Percentiles rank a stretch among this genome's conserved stretches.
phyloP scores from a whole-genome alignment of 176 grass and related monocot species.

The Oryza officinalis region DNA sequence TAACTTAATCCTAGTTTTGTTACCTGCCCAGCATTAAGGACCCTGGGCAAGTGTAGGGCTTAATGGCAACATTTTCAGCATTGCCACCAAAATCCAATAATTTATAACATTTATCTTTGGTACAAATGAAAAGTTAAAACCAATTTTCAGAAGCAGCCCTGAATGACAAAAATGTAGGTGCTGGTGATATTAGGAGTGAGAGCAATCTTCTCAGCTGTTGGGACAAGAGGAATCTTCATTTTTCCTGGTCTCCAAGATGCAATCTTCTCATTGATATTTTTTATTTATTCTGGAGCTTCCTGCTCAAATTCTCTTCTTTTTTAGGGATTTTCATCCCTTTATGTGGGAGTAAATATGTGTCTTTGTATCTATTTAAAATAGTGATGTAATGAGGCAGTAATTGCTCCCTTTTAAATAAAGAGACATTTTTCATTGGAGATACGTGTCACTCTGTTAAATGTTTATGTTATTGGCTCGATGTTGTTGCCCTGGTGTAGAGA shows the following conservation, averaged over 20 bases:
- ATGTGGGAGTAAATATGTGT: slow-evolving; percentile 33
- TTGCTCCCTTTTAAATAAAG: not conserved
- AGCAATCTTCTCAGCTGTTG: not conserved
- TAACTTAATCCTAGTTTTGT: slow-evolving; percentile 38
- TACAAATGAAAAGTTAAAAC: slow-evolving; percentile 18
- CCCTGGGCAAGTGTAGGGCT: slow-evolving; percentile 21
- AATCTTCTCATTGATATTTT: slow-evolving; percentile 28
- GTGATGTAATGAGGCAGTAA: not conserved
- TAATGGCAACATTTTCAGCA: slow-evolving; percentile 47
- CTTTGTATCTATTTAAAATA: slow-evolving; percentile 11
- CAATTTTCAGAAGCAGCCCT: slow-evolving; percentile 30
- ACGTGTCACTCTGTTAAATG: not conserved
- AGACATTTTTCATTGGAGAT: slow-evolving; percentile 19
- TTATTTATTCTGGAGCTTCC: not conserved
- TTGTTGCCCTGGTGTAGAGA: not conserved
- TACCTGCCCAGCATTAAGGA: slow-evolving; percentile 33
- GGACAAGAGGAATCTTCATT: slow-evolving; percentile 34
- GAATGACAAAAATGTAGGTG: slow-evolving; percentile 25
- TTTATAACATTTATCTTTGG: slow-evolving; percentile 21
- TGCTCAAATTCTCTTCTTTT: not conserved
- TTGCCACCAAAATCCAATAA: slow-evolving; percentile 37
- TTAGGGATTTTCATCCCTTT: slow-evolving; percentile 4
- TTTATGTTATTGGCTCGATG: not conserved
- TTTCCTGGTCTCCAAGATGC: slow-evolving; percentile 7
- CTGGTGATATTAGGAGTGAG: slow-evolving; percentile 8